Conservation (phyloP, 2,329 filamentous ascomycete species). For the Diaporthe eres region DNA sequence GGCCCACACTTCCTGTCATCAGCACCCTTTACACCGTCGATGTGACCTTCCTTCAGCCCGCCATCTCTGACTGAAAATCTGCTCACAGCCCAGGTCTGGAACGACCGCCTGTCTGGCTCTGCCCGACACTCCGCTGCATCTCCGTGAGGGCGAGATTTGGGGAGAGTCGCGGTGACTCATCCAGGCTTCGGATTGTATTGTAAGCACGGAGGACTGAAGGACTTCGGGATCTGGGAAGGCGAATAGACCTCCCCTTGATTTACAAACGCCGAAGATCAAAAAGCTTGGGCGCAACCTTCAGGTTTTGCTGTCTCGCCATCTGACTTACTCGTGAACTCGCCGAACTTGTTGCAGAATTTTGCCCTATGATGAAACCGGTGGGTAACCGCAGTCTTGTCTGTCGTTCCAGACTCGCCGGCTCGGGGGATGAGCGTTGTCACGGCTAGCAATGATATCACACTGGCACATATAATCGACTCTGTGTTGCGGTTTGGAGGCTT, state of each 20-base stretch:
- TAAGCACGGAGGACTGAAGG: slow-evolving; percentile 1
- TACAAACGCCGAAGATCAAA: slow-evolving; percentile 17
- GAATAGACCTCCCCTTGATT: slow-evolving; percentile 1
- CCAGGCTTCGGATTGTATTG: not conserved
- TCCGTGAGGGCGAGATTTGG: not conserved
- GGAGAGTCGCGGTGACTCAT: not conserved
- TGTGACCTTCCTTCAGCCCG: slow-evolving; percentile 3
- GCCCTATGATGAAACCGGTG: slow-evolving; percentile 25
- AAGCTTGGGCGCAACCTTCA: slow-evolving; percentile 17
- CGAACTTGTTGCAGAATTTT: slow-evolving; percentile 22
- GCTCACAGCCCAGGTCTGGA: not conserved
- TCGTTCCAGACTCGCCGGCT: slow-evolving; percentile 3
- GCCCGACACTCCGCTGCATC: not conserved
- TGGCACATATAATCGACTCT: not conserved
- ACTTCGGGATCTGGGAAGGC: slow-evolving; percentile 20
- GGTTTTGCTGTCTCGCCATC: slow-evolving; percentile 9
- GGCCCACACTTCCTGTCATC: slow-evolving; percentile 37
- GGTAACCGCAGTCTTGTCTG: slow-evolving; percentile 10
- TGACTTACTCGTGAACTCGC: slow-evolving; percentile 34
- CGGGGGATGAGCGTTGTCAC: not conserved
- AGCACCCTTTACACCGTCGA: not conserved
- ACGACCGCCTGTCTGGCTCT: not conserved
- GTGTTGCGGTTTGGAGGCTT: not conserved
- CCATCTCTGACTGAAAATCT: not conserved
- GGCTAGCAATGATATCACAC: slow-evolving; percentile 17